Conservation (phyloP, 352 stramenopile species). For the Pythium myriotylum region DNA sequence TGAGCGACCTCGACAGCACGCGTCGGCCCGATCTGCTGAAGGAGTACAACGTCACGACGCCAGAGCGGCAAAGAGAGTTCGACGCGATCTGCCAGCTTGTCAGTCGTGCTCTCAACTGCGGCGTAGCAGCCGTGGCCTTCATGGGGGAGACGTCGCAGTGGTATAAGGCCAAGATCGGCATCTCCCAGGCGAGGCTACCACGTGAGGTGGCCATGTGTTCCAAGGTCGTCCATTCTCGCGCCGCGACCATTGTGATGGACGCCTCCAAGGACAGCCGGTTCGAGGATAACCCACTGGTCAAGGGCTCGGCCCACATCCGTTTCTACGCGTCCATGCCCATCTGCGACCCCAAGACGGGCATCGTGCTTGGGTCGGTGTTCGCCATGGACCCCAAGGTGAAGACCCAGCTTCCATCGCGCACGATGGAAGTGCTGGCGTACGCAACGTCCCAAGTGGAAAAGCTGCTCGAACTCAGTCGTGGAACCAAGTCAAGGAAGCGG, state of each 20-base stretch:
- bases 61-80: constrained; percentile 55
- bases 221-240: constrained; percentile 42
- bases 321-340: constrained; percentile 91
- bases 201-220: constrained; percentile 72
- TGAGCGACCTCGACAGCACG: constrained; percentile 51
- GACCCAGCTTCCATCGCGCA: constrained; percentile 40
- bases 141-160: constrained; percentile 63
- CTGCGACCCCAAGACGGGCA: constrained; percentile 51
- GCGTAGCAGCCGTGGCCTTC: constrained; percentile 68
- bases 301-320: constrained; percentile 84
- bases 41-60: constrained; percentile 48
- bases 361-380: constrained; percentile 82
- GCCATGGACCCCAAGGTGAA: constrained; percentile 76
- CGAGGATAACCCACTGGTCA: constrained; percentile 84
- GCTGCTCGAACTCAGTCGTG: constrained; percentile 31
- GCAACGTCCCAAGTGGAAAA: constrained; percentile 55
- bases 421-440: constrained; percentile 74
- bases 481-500: background rate
- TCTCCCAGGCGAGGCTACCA: constrained; percentile 60
- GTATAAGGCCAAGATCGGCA: constrained; percentile 77
- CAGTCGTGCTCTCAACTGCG: constrained; percentile 56
- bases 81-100: constrained; percentile 76
- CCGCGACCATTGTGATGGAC: constrained; percentile 83
- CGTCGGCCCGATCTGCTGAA: constrained; percentile 46
- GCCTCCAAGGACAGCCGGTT: constrained; percentile 85